Conservation (phyloP, 2,329 filamentous ascomycete species). For the Thelonectria rubi region DNA sequence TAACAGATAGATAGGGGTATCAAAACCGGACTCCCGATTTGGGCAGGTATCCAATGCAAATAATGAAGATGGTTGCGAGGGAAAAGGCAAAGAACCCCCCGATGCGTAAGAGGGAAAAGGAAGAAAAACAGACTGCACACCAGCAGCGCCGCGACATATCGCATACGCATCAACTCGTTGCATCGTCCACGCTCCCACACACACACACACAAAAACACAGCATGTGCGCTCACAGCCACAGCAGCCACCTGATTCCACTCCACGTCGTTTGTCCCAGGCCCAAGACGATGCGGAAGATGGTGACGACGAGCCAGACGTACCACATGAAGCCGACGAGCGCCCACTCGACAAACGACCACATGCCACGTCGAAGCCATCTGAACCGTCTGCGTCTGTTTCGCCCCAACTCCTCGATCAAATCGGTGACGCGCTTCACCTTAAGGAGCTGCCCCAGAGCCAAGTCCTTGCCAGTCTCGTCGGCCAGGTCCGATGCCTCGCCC, state of each 20-base stretch:
- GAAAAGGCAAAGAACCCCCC: not conserved
- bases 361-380: constrained; percentile 76
- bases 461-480: constrained; percentile 80
- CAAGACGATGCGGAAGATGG: constrained; percentile 73
- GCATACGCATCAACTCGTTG: constrained; percentile 18
- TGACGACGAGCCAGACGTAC: constrained; percentile 92
- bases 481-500: constrained; percentile 76
- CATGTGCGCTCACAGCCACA: constrained; percentile 70
- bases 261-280: constrained; percentile 69
- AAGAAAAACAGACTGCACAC: not conserved
- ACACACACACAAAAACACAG: not conserved
- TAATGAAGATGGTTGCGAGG: not conserved
- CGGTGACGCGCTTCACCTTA: constrained; percentile 81
- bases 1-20: constrained; percentile 37
- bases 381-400: constrained; percentile 73
- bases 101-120: not conserved
- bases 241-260: constrained; percentile 76
- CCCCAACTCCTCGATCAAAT: constrained; percentile 80
- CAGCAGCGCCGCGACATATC: constrained; percentile 11
- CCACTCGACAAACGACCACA: constrained; percentile 90
- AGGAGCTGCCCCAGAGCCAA: constrained; percentile 80
- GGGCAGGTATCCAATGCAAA: constrained; percentile 24
- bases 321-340: constrained; percentile 88
- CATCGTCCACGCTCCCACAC: constrained; percentile 11
- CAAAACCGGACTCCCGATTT: constrained; percentile 33